Conservation (phyloP, 208 protist species). For the Herpetomonas samuelpessoai region DNA sequence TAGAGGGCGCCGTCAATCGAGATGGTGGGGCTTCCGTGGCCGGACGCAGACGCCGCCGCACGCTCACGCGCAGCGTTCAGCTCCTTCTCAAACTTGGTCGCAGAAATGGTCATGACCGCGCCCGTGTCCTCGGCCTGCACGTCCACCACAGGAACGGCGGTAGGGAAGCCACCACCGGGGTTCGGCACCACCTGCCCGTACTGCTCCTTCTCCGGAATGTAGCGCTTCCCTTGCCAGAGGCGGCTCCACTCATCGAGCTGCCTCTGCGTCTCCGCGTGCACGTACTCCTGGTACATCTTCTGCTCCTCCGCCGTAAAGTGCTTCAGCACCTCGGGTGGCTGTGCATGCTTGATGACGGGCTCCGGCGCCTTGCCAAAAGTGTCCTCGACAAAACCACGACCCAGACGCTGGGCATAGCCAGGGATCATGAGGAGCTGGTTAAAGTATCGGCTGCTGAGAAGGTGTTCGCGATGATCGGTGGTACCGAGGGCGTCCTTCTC, state of each 20-base stretch:
- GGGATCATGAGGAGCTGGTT: constrained; percentile 71
- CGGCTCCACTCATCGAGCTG: constrained; percentile 62
- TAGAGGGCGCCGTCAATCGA: constrained; percentile 54
- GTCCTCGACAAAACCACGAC: constrained; percentile 52
- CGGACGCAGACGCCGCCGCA: neutral
- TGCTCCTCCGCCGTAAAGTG: constrained; percentile 77
- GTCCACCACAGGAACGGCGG: constrained; percentile 60
- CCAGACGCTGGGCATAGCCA: constrained; percentile 60
- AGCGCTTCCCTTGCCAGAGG: constrained; percentile 53
- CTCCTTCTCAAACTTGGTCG: constrained; percentile 31
- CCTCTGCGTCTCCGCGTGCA: constrained; percentile 48
- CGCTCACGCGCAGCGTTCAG: constrained; percentile 8
- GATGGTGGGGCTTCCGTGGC: constrained; percentile 7
- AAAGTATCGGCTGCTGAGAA: constrained; percentile 81
- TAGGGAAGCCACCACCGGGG: constrained; percentile 13
- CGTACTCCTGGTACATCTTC: constrained; percentile 80
- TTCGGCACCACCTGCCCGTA: constrained; percentile 66
- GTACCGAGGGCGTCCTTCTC: constrained; percentile 53
- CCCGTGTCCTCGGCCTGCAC: constrained; percentile 51
- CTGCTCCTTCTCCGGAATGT: constrained; percentile 56
- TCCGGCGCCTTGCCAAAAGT: constrained; percentile 65
- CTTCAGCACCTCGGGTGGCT: constrained; percentile 60
- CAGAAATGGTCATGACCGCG: constrained; percentile 51
- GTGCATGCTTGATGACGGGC: constrained; percentile 61
- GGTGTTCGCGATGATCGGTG: constrained; percentile 76